Conservation (phyloP, 2,329 filamentous ascomycete species). For the Amesomyces nigricolor region DNA sequence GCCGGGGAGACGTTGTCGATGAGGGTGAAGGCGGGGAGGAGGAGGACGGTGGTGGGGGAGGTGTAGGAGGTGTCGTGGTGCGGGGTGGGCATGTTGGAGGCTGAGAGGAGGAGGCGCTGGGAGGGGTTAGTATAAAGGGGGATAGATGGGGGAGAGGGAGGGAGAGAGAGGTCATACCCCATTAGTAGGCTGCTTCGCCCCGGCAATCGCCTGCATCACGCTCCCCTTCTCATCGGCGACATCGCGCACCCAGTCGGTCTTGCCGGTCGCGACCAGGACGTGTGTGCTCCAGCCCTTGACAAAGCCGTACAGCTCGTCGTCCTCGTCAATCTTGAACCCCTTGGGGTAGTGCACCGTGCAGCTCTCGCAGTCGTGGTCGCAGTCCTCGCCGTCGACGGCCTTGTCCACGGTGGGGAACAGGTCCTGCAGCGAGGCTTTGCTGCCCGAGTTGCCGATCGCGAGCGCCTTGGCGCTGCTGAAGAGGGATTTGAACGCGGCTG, state of each 20-base stretch:
- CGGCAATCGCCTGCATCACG: conserved; percentile 70
- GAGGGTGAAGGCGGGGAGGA: conserved; percentile 78
- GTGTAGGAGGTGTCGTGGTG: conserved; percentile 57
- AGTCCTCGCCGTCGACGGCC: conserved; percentile 80
- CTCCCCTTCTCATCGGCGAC: conserved; percentile 82
- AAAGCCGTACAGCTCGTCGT: conserved; percentile 75
- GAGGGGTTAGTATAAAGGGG: conserved; percentile 10
- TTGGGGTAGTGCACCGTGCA: conserved; percentile 75
- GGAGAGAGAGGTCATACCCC: conserved; percentile 49
- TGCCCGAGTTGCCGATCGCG: conserved; percentile 26
- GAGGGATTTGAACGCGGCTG: conserved; percentile 21
- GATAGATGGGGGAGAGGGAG: neutral
- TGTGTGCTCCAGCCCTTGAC: conserved; percentile 87
- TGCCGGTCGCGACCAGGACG: conserved; percentile 87
- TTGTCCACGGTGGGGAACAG: conserved; percentile 73
- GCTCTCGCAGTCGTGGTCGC: conserved; percentile 75
- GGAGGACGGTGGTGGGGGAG: conserved; percentile 69
- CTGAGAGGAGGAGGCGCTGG: conserved; percentile 82
- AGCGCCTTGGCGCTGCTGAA: conserved; percentile 26
- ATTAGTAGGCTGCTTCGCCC: conserved; percentile 54
- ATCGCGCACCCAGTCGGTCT: conserved; percentile 88
- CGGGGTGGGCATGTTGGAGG: conserved; percentile 83
- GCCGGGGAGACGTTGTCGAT: conserved; percentile 78
- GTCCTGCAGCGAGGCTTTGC: conserved; percentile 29
- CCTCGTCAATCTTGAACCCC: conserved; percentile 66